Percentiles rank a stretch among this genome's conserved stretches.
Conservation (phyloP, 1,284 basidiomycete genomes). For the Heterobasidion annosum region DNA sequence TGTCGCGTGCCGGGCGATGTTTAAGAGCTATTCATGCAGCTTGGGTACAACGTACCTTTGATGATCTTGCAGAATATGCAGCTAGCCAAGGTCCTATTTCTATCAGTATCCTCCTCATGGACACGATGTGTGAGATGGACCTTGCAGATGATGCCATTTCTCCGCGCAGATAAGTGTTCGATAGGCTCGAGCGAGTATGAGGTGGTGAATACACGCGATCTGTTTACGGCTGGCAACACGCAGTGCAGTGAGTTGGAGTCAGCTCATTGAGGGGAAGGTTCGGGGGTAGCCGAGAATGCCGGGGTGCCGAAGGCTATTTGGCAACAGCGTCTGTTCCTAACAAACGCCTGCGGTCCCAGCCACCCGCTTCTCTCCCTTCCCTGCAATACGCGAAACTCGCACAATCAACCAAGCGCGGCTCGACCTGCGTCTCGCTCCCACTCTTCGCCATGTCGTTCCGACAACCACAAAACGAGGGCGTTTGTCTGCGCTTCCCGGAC, state of each 20-base stretch:
- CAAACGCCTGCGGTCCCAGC: background rate
- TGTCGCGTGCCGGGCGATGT: background rate
- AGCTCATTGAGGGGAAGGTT: background rate
- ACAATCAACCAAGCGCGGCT: too few species aligned
- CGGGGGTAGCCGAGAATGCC: background rate
- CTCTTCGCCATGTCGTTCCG: slow-evolving; percentile 6
- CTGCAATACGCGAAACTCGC: too few species aligned
- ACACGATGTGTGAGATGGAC: background rate
- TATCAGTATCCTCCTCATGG: background rate
- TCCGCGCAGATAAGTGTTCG: too few species aligned
- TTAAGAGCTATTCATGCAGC: background rate
- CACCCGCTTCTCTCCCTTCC: background rate
- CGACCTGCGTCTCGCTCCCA: background rate
- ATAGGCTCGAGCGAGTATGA: too few species aligned
- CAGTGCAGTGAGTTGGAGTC: too few species aligned
- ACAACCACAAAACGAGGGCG: slow-evolving; percentile 18
- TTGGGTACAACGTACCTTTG: slow-evolving; percentile 50
- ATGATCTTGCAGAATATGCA: slow-evolving; percentile 92
- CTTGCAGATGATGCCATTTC: background rate
- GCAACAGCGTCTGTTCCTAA: slow-evolving; percentile 2
- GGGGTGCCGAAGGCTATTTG: background rate
- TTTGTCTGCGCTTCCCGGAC: slow-evolving; percentile 63
- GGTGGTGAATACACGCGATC: too few species aligned
- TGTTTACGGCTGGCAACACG: too few species aligned
- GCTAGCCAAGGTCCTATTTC: slow-evolving; percentile 24